These are phyloP conservation scores for Magnolia sinica DNA, from an alignment of 164 flowering plant genomes.

Conservation along the genomic window DNA sequence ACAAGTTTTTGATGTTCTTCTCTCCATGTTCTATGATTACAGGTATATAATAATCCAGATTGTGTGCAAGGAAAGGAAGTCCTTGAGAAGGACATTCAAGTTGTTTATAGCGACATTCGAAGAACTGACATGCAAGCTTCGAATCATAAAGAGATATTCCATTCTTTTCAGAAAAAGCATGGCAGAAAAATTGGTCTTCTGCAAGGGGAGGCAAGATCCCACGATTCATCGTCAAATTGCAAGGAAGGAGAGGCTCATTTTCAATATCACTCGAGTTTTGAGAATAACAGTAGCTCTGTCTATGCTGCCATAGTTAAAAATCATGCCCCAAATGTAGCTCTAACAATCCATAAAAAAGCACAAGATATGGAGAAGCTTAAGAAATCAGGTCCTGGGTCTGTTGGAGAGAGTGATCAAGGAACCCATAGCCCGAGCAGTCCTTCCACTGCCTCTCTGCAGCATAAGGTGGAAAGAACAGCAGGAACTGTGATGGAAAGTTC, in stretches of 20 bases:
- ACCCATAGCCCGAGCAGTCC: not conserved
- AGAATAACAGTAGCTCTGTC: constrained; percentile 4
- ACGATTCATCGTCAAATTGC: constrained; percentile 9
- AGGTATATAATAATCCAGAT: constrained; percentile 12
- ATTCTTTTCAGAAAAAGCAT: not conserved
- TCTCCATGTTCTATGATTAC: not conserved
- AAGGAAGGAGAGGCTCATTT: not conserved
- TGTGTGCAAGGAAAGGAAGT: constrained; percentile 5
- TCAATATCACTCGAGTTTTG: not conserved
- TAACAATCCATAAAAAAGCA: not conserved
- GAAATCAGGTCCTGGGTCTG: not conserved
- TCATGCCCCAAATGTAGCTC: no score
- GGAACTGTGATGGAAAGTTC: constrained; percentile 37
- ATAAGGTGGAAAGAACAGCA: constrained; percentile 10
- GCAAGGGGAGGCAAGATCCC: constrained; percentile 9
- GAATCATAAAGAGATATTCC: constrained; percentile 4
- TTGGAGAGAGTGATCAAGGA: not conserved
- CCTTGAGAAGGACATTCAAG: not conserved
- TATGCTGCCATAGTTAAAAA: constrained; percentile 7
- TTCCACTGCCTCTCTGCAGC: not conserved
- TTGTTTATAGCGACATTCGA: constrained; percentile 2
- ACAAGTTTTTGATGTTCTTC: not conserved
- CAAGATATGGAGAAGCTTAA: constrained; percentile 3
- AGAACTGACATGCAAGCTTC: constrained; percentile 10
- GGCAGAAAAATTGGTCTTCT: not conserved